Base-by-base conservation (phyloP, 148 eudicot species). In the Rhododendron williamsianum region DNA sequence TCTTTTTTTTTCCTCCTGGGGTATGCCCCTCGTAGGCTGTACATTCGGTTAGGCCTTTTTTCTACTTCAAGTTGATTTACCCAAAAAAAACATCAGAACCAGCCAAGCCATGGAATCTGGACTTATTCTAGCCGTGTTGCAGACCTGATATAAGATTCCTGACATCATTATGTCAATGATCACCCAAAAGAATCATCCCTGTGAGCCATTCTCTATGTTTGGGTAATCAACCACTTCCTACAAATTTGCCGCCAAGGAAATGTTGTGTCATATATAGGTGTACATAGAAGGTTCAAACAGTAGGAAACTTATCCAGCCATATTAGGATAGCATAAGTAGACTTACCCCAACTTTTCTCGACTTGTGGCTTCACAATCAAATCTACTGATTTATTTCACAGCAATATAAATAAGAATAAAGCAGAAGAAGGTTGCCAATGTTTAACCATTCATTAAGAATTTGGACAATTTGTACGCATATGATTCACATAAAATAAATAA, bases 241-340 rank as follows among this genome's bases (percentile, higher is more conserved):
- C 4, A 38, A 23, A 36, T 74, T 18, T 74, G 9, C 78, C 4
- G 25, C 48, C 7, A 36, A 16, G 78, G 78, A 73, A 73, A 15
- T 0, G 18, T 33, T 73, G 36, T 27, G 16, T 71, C 38, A 13
- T 71, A 13, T 33, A 71, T 30, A 4, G 38, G 16, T 1, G 38
- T 12, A 12, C 38, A 30, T 71, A 71, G 76, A 30, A 30, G 41
- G 76, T 71, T 21, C 48, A 9, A 74, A 74, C 5, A 1, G 79
- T 38, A 38, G 79, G 79, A 76, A 76, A 76, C 79, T 18, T 43
- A 76, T 72, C 79, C 78, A 76, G 79, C 79, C 79, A 30, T 76
- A 36, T 18, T 38, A 76, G 43, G 79, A 38, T 41, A 76, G 46
- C 18, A 36, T 16, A 76, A 16, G 46, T 76, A 76, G n/a, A 16